Conservation (phyloP, 345 rosid genomes). For the Atalantia buxifolia region DNA sequence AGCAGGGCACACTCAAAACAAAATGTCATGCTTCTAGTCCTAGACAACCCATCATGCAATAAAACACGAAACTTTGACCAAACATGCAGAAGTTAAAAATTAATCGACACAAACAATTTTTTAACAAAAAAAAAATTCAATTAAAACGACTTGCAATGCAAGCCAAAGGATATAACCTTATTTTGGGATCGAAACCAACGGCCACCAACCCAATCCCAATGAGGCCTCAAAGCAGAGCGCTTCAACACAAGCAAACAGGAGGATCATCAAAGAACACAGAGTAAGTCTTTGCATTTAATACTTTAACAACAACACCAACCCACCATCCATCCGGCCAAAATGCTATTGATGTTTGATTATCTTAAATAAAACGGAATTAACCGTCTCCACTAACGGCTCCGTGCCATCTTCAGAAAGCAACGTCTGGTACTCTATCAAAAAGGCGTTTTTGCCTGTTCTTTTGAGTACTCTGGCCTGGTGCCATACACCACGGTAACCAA, state of each 20-base stretch:
- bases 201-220: slow-evolving; percentile 15
- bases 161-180: not conserved
- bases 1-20: not conserved
- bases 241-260: slow-evolving; percentile 8
- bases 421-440: slow-evolving; percentile 1
- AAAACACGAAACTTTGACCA: not conserved
- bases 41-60: not conserved
- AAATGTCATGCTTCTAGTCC: too few relatives aligned
- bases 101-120: not conserved
- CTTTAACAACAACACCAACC: slow-evolving; percentile 16
- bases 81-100: not conserved
- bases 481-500: slow-evolving; percentile 2
- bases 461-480: not conserved
- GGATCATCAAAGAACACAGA: slow-evolving; percentile 17
- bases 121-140: not conserved
- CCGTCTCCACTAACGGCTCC: not conserved
- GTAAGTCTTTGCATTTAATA: not conserved
- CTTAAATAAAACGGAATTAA: slow-evolving; percentile 1
- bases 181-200: slow-evolving; percentile 17
- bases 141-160: not conserved
- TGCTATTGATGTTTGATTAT: too few relatives aligned
- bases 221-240: slow-evolving; percentile 18
- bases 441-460: not conserved
- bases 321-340: slow-evolving; percentile 27
- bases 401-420: not conserved